phyloP scores from a whole-genome alignment of 345 rosid species.

The Aethionema arabicum region DNA sequence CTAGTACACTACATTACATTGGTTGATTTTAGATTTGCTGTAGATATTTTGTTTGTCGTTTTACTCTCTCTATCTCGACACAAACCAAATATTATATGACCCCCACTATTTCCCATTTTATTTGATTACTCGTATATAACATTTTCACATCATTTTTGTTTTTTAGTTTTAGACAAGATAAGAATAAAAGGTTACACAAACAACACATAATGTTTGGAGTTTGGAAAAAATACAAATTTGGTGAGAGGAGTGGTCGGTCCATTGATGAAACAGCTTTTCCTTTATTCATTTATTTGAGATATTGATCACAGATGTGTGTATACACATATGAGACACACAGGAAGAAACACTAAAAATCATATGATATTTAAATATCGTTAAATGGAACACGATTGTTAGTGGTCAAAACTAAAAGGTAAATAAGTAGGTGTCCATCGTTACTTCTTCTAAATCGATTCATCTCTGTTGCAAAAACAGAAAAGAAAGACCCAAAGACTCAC shows the following conservation, averaged over 20 bases:
- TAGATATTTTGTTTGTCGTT: conserved; percentile 28
- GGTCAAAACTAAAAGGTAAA: too few relatives aligned
- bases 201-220: too few relatives aligned
- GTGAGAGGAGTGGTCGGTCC: conserved; percentile 18
- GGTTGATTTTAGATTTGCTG: conserved; percentile 22
- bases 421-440: too few relatives aligned
- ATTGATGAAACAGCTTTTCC: background rate
- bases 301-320: background rate
- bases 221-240: too few relatives aligned
- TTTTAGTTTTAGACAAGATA: conserved; percentile 3
- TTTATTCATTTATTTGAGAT: background rate
- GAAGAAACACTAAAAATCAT: conserved; percentile 22
- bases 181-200: background rate
- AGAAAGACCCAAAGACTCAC: too few relatives aligned
- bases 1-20: conserved; percentile 1
- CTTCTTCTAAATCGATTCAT: background rate
- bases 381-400: too few relatives aligned
- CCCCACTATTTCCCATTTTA: background rate
- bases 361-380: conserved; percentile 15
- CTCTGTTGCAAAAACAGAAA: background rate
- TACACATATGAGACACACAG: conserved; percentile 7
- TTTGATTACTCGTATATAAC: background rate
- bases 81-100: too few relatives aligned
- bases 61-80: background rate
- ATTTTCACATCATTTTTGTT: background rate